Evolutionary conservation across 306 rosid species (phyloP).

Genomic region (Alnus rubra): DNA sequence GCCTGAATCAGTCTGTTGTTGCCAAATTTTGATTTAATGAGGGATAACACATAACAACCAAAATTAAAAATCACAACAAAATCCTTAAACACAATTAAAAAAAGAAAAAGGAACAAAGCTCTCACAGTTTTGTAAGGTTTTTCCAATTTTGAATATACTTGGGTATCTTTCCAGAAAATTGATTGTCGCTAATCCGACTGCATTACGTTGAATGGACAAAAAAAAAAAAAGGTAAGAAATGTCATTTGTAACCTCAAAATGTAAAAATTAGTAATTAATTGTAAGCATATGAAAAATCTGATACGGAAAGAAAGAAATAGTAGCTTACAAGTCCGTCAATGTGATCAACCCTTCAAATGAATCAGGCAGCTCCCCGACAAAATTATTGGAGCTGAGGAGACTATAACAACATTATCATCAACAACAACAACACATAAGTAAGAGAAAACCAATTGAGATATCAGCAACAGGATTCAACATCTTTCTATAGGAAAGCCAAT

Average conservation of each 20-base stretch:
- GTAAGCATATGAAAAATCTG: no score
- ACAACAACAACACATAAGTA: no score
- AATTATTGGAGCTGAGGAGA: constrained; percentile 13
- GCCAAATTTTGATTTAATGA: constrained; percentile 9
- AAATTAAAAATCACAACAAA: background rate
- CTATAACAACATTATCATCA: no score
- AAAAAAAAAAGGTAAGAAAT: no score
- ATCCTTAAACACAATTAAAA: background rate
- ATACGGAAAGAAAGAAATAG: no score
- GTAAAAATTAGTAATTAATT: no score
- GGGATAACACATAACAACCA: constrained; percentile 1
- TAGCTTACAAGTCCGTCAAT: constrained; percentile 26
- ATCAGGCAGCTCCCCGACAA: constrained; percentile 41
- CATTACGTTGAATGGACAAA: constrained; percentile 1
- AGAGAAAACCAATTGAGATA: no score
- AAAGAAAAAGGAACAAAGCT: constrained; percentile 8
- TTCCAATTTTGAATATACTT: constrained; percentile 65
- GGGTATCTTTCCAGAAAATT: constrained; percentile 58
- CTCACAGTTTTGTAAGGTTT: constrained; percentile 50
- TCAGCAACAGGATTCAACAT: no score
- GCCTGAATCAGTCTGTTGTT: constrained; percentile 63
- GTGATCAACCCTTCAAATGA: constrained; percentile 28
- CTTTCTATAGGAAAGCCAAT: no score
- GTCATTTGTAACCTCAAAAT: no score
- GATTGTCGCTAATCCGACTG: constrained; percentile 72